These are phyloP conservation scores for Boletus subparvulus DNA, from an alignment of 768 basidiomycete species.

Conservation along the genomic window DNA sequence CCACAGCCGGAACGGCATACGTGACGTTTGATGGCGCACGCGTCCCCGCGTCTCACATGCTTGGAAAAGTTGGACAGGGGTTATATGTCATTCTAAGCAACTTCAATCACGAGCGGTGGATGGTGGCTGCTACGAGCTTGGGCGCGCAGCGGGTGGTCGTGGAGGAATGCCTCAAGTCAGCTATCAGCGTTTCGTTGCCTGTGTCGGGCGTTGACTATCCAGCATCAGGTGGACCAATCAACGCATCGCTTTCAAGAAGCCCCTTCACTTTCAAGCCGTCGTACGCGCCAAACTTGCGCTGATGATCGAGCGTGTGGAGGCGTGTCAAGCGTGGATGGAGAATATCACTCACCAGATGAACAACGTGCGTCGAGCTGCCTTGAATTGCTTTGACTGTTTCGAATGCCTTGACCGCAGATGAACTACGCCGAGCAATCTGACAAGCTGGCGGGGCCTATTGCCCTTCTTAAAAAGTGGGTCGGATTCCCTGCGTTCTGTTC, in stretches of 20 bases:
- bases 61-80: constrained; percentile 85
- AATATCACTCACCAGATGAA: constrained; percentile 90
- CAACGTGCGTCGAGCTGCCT: constrained; percentile 48
- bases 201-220: constrained; percentile 6
- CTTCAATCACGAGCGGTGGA: constrained; percentile 91
- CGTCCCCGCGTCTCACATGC: constrained; percentile 81
- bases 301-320: constrained; percentile 91
- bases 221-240: constrained; percentile 80
- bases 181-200: background rate
- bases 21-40: constrained; percentile 80
- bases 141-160: constrained; percentile 77
- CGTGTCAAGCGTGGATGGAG: constrained; percentile 87
- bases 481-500: background rate
- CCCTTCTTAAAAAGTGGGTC: constrained; percentile 81
- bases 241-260: constrained; percentile 88
- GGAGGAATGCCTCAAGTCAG: constrained; percentile 86
- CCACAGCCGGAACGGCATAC: constrained; percentile 87
- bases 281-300: constrained; percentile 82
- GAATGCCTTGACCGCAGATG: constrained; percentile 54
- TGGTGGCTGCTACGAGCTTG: constrained; percentile 71
- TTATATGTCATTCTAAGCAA: constrained; percentile 81
- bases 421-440: constrained; percentile 79
- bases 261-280: constrained; percentile 77
- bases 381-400: background rate
- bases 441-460: constrained; percentile 86